Percentiles rank a stretch among this genome's conserved stretches.
phyloP scores from a whole-genome alignment of 768 basidiomycete species.

The Russula sp. region DNA sequence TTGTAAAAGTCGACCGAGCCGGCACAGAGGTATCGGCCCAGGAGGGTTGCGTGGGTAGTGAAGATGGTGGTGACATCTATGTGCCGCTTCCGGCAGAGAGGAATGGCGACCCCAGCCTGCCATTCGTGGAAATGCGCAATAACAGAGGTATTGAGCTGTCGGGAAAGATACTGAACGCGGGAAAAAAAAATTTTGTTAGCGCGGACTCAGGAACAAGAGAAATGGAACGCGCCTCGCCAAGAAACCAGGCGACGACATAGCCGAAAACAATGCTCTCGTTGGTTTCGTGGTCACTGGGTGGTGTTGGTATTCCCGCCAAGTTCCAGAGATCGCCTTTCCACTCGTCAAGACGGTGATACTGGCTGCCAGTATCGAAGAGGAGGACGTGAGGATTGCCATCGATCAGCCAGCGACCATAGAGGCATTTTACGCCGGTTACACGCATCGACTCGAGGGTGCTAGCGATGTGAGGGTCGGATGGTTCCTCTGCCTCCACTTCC shows the following conservation, averaged over 20 bases:
- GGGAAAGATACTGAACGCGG: conserved; percentile 60
- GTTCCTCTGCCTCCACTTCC: conserved; percentile 95
- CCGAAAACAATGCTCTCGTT: conserved; percentile 98
- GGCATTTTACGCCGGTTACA: conserved; percentile 82
- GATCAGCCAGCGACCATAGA: conserved; percentile 98
- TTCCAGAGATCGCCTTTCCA: conserved; percentile 99
- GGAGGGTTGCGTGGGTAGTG: conserved; percentile 96
- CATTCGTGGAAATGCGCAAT: conserved; percentile 99
- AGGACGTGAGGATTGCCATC: conserved; percentile 94
- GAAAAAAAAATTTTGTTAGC: conserved; percentile 7
- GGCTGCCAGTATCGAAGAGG: conserved; percentile 90
- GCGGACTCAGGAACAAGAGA: conserved; percentile 2
- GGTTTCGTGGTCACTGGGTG: conserved; percentile 94
- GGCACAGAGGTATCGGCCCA: conserved; percentile 97
- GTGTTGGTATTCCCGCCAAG: conserved; percentile 93
- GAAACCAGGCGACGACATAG: conserved; percentile 98
- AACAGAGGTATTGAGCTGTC: conserved; percentile 78
- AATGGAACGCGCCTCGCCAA: conserved; percentile 69
- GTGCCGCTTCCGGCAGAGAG: conserved; percentile 91
- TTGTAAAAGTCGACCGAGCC: conserved; percentile 99
- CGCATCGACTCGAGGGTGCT: conserved; percentile 77
- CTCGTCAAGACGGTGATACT: conserved; percentile 85
- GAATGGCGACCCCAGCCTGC: conserved; percentile 96
- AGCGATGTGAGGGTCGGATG: conserved; percentile 73
- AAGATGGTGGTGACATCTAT: conserved; percentile 98